phyloP scores from a whole-genome alignment of 2,329 filamentous ascomycete genomes.

The Colletotrichum brevisporum region DNA sequence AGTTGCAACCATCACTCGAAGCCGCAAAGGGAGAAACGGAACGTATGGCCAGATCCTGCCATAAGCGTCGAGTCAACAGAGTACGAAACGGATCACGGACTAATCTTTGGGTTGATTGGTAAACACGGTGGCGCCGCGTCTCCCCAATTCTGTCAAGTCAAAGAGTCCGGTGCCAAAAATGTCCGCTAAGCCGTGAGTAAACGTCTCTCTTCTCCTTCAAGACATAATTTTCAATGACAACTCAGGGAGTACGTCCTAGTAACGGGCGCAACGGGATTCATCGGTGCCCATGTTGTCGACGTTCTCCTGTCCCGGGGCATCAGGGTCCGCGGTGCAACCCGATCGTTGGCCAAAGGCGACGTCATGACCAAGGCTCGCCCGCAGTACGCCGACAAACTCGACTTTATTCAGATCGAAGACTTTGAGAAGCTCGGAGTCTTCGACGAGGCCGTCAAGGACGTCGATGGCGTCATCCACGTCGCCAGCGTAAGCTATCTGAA shows the following conservation, averaged over 20 bases:
- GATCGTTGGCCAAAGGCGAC: slow-evolving; percentile 48
- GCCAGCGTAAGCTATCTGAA: slow-evolving; percentile 52
- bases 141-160: not conserved
- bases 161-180: not conserved
- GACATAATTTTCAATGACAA: not conserved
- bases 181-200: not conserved
- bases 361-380: slow-evolving; percentile 54
- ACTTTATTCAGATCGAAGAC: slow-evolving; percentile 59
- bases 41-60: too few species aligned
- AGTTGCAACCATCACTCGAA: not conserved
- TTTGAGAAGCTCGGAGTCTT: slow-evolving; percentile 56
- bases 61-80: not conserved
- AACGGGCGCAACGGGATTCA: slow-evolving; percentile 31
- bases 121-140: too few species aligned
- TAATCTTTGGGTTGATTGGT: not conserved
- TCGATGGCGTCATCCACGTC: slow-evolving; percentile 60
- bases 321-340: slow-evolving; percentile 49
- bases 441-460: slow-evolving; percentile 53
- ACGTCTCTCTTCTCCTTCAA: not conserved
- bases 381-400: slow-evolving; percentile 52
- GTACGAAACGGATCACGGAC: not conserved
- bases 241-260: slow-evolving; percentile 33
- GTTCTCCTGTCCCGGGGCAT: slow-evolving; percentile 48
- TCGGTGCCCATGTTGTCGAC: slow-evolving; percentile 53
- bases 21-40: not conserved